A percentile compares a stretch with the other conserved stretches of the same genome.
Evolutionary conservation across 2,329 filamentous ascomycete species (phyloP).

Genomic region (Diaporthe velutina): DNA sequence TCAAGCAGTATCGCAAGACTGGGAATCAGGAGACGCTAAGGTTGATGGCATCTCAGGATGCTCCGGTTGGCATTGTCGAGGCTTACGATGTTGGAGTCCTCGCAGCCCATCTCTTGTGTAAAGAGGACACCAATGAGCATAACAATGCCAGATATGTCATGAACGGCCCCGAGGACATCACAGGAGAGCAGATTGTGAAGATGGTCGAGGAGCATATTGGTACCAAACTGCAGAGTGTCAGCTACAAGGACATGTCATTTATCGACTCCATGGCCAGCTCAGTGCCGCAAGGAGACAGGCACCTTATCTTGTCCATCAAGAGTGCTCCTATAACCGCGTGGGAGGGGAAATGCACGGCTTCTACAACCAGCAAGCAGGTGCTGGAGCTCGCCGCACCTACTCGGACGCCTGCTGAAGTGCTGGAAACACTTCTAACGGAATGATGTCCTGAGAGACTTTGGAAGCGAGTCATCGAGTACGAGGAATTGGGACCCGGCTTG

Average conservation of each 20-base stretch:
- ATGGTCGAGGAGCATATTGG: background rate
- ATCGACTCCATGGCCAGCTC: background rate
- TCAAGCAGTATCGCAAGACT: constrained; percentile 6
- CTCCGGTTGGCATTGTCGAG: constrained; percentile 3
- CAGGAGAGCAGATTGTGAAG: background rate
- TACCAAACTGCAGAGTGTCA: constrained; percentile 1
- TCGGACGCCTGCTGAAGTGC: background rate
- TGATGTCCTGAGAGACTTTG: too few relatives aligned
- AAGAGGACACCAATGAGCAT: background rate
- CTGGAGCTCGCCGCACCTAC: constrained; percentile 1
- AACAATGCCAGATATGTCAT: background rate
- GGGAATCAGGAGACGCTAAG: background rate
- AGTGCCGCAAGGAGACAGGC: background rate
- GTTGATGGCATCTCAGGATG: background rate
- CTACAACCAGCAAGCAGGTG: constrained; percentile 1
- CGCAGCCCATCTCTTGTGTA: background rate
- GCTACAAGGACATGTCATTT: background rate
- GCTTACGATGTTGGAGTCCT: constrained; percentile 3
- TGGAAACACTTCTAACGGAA: background rate
- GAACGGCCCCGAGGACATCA: constrained; percentile 6
- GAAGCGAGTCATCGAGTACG: too few relatives aligned
- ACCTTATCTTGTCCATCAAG: background rate
- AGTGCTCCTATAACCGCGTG: background rate
- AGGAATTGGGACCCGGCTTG: too few relatives aligned
- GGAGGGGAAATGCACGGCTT: background rate